Evolutionary conservation across 2,329 filamentous ascomycete species (phyloP).

Genomic region (Sarocladiaceae sp.): DNA sequence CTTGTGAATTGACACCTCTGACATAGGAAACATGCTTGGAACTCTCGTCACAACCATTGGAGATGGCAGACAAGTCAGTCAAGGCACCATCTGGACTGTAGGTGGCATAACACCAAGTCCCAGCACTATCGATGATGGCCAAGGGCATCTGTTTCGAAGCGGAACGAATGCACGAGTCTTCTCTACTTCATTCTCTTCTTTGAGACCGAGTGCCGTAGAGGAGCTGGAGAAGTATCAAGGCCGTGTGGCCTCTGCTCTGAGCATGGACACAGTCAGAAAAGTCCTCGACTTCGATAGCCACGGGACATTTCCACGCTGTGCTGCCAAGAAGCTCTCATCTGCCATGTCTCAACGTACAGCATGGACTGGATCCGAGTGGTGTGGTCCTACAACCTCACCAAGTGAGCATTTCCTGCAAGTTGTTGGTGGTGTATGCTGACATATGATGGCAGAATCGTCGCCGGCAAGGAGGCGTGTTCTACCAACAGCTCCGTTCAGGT

Average conservation of each 20-base stretch:
- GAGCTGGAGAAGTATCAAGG: constrained; percentile 66
- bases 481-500: constrained; percentile 75
- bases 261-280: constrained; percentile 66
- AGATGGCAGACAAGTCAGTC: constrained; percentile 50
- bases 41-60: not conserved
- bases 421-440: not conserved
- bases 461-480: constrained; percentile 32
- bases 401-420: not conserved
- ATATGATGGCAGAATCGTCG: not conserved
- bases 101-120: constrained; percentile 61
- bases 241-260: constrained; percentile 73
- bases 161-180: constrained; percentile 69
- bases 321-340: constrained; percentile 8
- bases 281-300: constrained; percentile 53
- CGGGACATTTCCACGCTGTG: not conserved
- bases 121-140: constrained; percentile 56
- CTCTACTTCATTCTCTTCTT: constrained; percentile 43
- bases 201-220: constrained; percentile 44
- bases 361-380: constrained; percentile 12
- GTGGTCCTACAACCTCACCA: not conserved
- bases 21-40: not conserved
- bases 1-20: not conserved
- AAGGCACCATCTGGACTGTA: constrained; percentile 71
- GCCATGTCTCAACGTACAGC: constrained; percentile 8
- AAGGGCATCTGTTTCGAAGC: constrained; percentile 60